Evolutionary conservation across 1,139 yeast genomes (phyloP), one percentile per base, ranked within the genome.

Genomic region (Candida pseudoviswanathii): DNA sequence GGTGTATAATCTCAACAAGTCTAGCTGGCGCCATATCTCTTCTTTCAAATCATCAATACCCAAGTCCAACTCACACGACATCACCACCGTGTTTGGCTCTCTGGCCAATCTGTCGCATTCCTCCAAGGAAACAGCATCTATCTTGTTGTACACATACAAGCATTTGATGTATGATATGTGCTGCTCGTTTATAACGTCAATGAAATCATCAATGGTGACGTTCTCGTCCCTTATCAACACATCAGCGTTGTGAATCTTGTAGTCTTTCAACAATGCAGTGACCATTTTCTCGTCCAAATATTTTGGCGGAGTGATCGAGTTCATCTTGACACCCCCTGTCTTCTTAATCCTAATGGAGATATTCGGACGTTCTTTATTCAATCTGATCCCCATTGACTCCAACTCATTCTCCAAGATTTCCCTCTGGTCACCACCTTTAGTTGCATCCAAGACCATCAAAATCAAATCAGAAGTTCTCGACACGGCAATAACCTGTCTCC

Each of bases 401-500:
- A 94, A 75, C 71, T 94, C 99, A 54, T 82, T 81, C 64, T 92
- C 98, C 58, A 94, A 76, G 50, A 92, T 88, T 60, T 80, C 84
- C 56, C 97, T 77, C 66, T 94, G 99, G 58, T 92, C 91, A 36
- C 84, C 84, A 38, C 96, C 89, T 67, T 94, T 94, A 2, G 98
- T 92, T 2, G 98, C 97, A 70, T 94, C 99, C 58, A 94, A 71
- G 47, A 94, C 94, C 96, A 94, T 94, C 64, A 94, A 73, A 55
- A 94, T 86, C 64, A 94, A 74, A 64, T 94, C 98, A 0, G 97
- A 91, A 0, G 99, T 94, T 67, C 95, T 85, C 0, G 97, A 96
- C 1, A 96, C 95, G 1, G 98, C 89, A 58, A 94, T 92, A 41
- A 94, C 99, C 66, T 94, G 98, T 60, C 96, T 80, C 53, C 99